phyloP scores from a whole-genome alignment of 2,329 filamentous ascomycete species.

The Falciphora oryzae region DNA sequence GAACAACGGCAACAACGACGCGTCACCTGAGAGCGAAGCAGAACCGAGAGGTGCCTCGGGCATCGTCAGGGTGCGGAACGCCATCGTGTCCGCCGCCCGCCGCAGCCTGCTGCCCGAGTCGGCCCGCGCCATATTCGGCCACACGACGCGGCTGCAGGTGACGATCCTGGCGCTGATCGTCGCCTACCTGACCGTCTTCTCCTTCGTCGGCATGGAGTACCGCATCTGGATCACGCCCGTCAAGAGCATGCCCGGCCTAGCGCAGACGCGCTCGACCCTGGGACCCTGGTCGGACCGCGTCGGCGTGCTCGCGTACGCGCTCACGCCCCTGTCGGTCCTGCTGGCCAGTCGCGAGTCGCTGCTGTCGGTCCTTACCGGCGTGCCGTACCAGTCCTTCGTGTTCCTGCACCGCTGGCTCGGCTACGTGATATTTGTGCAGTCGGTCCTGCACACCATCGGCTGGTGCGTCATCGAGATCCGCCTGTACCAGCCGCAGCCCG shows the following conservation, averaged over 20 bases:
- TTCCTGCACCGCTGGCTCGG: constrained; percentile 74
- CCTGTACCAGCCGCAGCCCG: constrained; percentile 40
- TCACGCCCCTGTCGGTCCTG: constrained; percentile 65
- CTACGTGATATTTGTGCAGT: constrained; percentile 65
- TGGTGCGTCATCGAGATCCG: constrained; percentile 42
- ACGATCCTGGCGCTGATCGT: constrained; percentile 51
- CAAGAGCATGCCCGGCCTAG: constrained; percentile 44
- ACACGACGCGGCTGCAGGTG: constrained; percentile 63
- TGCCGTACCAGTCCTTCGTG: constrained; percentile 72
- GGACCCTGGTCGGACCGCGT: constrained; percentile 65
- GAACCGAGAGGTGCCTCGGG: neutral
- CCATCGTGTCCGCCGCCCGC: constrained; percentile 36
- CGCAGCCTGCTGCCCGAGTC: constrained; percentile 57
- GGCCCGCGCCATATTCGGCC: constrained; percentile 53
- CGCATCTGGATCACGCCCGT: constrained; percentile 65
- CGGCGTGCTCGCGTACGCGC: constrained; percentile 65
- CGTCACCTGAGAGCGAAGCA: constrained; percentile 16
- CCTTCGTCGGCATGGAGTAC: constrained; percentile 64
- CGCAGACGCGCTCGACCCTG: constrained; percentile 60
- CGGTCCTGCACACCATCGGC: constrained; percentile 61
- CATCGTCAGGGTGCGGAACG: constrained; percentile 25
- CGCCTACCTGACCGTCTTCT: constrained; percentile 61
- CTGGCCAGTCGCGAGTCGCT: constrained; percentile 65
- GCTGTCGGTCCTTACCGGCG: constrained; percentile 62
- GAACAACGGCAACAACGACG: constrained; percentile 16